These are phyloP conservation scores for Sugiyamaella sp. DNA, from an alignment of 1,139 yeast genomes.

Conservation along the genomic window DNA sequence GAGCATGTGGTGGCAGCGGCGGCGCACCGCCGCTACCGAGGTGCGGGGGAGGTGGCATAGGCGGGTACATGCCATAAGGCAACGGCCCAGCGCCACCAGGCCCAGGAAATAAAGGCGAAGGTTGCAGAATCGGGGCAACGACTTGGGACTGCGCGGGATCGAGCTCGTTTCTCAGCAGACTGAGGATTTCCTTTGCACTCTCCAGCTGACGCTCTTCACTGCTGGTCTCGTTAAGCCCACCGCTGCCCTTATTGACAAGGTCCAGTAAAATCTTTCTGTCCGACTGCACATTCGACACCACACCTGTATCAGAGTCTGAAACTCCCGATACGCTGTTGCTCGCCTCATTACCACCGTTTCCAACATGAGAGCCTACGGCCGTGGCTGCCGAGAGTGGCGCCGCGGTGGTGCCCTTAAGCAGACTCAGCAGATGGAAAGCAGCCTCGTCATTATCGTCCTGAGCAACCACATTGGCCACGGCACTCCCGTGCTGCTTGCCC, in stretches of 20 bases:
- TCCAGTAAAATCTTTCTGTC: constrained; percentile 39
- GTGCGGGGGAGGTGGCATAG: constrained; percentile 25
- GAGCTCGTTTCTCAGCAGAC: constrained; percentile 36
- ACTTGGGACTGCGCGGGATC: constrained; percentile 27
- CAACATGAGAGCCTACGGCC: too few species aligned
- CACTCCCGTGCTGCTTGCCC: constrained; percentile 20
- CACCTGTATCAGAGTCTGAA: not conserved
- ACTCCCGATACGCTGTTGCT: not conserved
- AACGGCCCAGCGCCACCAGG: constrained; percentile 14
- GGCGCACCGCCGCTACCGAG: not conserved
- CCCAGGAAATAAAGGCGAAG: constrained; percentile 24
- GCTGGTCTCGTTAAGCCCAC: constrained; percentile 10
- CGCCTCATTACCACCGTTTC: not conserved
- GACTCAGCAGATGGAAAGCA: constrained; percentile 32
- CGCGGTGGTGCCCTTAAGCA: constrained; percentile 25
- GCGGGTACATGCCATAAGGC: constrained; percentile 20
- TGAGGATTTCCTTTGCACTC: constrained; percentile 40
- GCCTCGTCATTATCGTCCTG: constrained; percentile 29
- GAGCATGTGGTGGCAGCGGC: constrained; percentile 21
- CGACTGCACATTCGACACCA: not conserved
- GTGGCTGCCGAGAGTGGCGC: constrained; percentile 11
- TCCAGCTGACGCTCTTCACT: constrained; percentile 33
- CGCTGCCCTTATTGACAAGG: constrained; percentile 33
- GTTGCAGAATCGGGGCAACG: constrained; percentile 32
- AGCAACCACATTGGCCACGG: constrained; percentile 8